Percentiles rank a stretch among this genome's conserved stretches.
Conservation (phyloP, 2,329 filamentous ascomycete genomes). For the Xylaria sp. region DNA sequence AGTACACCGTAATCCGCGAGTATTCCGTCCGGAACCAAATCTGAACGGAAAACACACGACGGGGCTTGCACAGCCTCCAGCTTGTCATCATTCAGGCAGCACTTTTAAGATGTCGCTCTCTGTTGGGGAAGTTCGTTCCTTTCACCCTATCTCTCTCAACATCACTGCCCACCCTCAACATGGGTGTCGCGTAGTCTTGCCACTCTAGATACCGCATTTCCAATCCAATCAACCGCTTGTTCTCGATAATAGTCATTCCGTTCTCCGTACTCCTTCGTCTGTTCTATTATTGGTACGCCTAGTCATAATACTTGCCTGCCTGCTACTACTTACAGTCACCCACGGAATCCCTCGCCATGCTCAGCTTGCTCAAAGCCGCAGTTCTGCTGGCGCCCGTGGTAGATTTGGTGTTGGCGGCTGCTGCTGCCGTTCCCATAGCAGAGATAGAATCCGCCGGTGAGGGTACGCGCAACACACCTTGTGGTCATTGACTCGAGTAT, state of each 20-base stretch:
- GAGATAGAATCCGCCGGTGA: constrained; percentile 14
- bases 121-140: too few species aligned
- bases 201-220: background rate
- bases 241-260: too few species aligned
- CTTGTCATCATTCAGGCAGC: too few species aligned
- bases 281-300: background rate
- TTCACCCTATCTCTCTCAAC: background rate
- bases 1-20: too few species aligned
- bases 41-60: too few species aligned
- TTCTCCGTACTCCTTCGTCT: too few species aligned
- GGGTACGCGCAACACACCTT: constrained; percentile 13
- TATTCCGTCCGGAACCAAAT: too few species aligned
- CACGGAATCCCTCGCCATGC: constrained; percentile 28
- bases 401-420: constrained; percentile 23
- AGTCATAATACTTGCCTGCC: constrained; percentile 17
- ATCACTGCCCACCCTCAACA: constrained; percentile 1
- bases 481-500: constrained; percentile 3
- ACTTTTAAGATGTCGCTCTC: too few species aligned
- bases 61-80: too few species aligned
- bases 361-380: constrained; percentile 32
- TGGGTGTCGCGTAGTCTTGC: background rate
- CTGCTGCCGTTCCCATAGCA: constrained; percentile 26
- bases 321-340: background rate
- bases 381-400: constrained; percentile 36
- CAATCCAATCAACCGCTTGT: too few species aligned